Percentiles rank a stretch among this genome's conserved stretches.
Conservation (phyloP, 2,329 filamentous ascomycete genomes). For the Aspergillus texensis region DNA sequence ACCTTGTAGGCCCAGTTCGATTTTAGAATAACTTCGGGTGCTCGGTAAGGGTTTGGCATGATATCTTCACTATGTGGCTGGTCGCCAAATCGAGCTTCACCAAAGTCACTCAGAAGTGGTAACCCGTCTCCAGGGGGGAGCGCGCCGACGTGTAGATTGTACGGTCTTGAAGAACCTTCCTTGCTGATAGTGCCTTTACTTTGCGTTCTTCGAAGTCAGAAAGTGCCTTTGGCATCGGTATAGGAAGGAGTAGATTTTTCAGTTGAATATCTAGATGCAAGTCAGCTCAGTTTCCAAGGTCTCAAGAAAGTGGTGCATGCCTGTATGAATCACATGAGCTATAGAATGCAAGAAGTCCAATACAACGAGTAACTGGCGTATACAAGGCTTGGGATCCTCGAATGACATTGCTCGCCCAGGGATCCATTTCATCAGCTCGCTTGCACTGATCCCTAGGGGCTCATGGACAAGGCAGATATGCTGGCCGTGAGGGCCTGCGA, state of each 20-base stretch:
- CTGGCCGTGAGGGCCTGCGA: constrained; percentile 20
- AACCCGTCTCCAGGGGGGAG: constrained; percentile 4
- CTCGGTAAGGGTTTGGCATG: constrained; percentile 19
- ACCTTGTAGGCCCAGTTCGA: constrained; percentile 44
- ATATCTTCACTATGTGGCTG: constrained; percentile 23
- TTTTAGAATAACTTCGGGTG: constrained; percentile 45
- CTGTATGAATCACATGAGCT: not conserved
- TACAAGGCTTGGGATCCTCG: constrained; percentile 13
- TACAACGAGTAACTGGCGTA: constrained; percentile 12
- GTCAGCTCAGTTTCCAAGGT: not conserved
- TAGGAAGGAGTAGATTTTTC: constrained; percentile 1
- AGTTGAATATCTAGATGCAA: not conserved
- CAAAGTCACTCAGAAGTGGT: constrained; percentile 7
- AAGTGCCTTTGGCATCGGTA: not conserved
- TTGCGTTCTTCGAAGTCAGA: constrained; percentile 3
- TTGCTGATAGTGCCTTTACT: not conserved
- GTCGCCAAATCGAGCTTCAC: constrained; percentile 3
- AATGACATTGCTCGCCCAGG: constrained; percentile 9
- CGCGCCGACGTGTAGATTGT: constrained; percentile 6
- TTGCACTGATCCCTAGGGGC: constrained; percentile 18
- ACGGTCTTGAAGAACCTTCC: constrained; percentile 10
- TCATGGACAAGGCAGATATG: constrained; percentile 29
- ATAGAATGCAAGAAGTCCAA: constrained; percentile 15
- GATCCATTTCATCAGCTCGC: constrained; percentile 5
- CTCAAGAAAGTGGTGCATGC: not conserved